These are phyloP conservation scores for Ceratocystiopsis minuta DNA, from an alignment of 2,329 filamentous ascomycete species.

Conservation along the genomic window DNA sequence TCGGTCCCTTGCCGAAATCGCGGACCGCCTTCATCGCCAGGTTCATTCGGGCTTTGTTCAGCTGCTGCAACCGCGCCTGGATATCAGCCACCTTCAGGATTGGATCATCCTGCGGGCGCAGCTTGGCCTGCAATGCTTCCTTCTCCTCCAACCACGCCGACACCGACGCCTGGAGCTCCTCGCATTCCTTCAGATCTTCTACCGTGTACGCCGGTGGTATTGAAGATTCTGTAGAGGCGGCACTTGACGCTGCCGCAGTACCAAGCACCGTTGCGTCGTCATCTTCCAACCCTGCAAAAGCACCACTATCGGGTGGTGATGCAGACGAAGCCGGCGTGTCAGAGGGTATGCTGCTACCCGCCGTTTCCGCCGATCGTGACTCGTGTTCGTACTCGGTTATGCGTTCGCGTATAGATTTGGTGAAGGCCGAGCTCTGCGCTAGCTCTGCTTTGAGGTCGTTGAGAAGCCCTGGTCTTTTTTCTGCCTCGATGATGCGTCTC, in stretches of 20 bases:
- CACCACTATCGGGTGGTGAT: conserved; percentile 26
- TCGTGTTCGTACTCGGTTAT: conserved; percentile 40
- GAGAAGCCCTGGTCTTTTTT: conserved; percentile 52
- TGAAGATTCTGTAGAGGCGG: conserved; percentile 17
- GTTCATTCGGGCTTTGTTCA: conserved; percentile 53
- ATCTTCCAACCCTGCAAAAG: conserved; percentile 65
- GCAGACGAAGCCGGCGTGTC: conserved; percentile 21
- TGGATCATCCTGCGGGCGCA: conserved; percentile 54
- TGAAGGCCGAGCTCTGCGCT: conserved; percentile 50
- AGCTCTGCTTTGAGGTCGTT: conserved; percentile 51
- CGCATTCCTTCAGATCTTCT: conserved; percentile 51
- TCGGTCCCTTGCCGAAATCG: conserved; percentile 28
- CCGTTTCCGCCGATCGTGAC: too few relatives aligned
- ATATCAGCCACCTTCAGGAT: conserved; percentile 58
- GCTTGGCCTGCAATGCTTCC: conserved; percentile 49
- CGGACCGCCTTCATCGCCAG: conserved; percentile 52
- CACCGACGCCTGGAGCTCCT: conserved; percentile 42
- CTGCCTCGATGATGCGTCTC: conserved; percentile 53
- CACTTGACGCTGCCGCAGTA: conserved; percentile 20
- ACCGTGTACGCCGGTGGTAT: conserved; percentile 48
- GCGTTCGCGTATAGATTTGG: conserved; percentile 50
- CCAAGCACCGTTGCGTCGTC: too few relatives aligned
- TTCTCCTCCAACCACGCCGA: conserved; percentile 60
- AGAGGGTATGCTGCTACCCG: not conserved
- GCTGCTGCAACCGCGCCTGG: conserved; percentile 45